Evolutionary conservation across 768 basidiomycete species (phyloP), one percentile per base, ranked within the genome.

Genomic region (Suillus americanus): DNA sequence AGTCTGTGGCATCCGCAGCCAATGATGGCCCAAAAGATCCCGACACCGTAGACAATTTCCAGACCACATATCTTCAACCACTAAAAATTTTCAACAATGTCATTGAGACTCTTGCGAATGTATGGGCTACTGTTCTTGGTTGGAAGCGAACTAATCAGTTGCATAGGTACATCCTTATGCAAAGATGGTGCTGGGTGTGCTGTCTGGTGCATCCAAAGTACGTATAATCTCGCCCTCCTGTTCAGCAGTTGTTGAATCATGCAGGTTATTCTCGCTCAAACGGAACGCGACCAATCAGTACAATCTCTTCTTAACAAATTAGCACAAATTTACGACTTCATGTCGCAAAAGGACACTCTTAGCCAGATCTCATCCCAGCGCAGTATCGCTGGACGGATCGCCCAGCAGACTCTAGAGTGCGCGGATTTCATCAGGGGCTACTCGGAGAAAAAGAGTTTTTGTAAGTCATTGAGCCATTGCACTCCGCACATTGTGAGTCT

Each of bases 371-470:
- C 55, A 28, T 37, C 35, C 18, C 5, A 40, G 20, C 33, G n/a
- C 23, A n/a, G 5, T 23, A 55, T 50, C 40, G 28, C 57, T 25
- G 38, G 20, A 25, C 25, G 35, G 18, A 61, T 75, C 28, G 60
- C 65, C 5, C 59, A 68, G 18, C 71, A 74, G 64, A 70, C 70
- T 1, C 66, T 61, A 7, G 74, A 75, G 53, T 75, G 74, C 43
- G 73, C 68, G 0, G 67, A 72, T 61, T 75, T 75, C 55, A 73
- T 75, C 20, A 66, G 65, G 6, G 69, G 69, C 33, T 75, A 75
- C 62, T 67, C 72, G 14, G 65, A 61, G 48, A 71, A 60, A 18
- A 69, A 69, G 53, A 69, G 56, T 25, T 71, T 71, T 54, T 50
- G 72, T 74, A 50, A 51, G 50, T 51, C 6, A 28, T 18, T 3